Evolutionary conservation across 305 asterid species (phyloP).

Genomic region (Fraxinus ornus): DNA sequence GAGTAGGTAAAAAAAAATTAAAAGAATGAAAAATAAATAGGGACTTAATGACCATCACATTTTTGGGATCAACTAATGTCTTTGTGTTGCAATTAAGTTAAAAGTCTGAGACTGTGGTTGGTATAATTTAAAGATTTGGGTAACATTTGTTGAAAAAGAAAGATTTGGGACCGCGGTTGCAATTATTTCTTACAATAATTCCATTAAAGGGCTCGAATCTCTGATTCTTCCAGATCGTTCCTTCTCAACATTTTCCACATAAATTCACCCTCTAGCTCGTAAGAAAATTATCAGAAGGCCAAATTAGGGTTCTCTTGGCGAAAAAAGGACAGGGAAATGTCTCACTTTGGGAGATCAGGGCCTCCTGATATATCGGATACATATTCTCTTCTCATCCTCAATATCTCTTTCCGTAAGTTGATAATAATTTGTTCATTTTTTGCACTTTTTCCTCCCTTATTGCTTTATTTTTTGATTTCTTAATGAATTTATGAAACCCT

Average conservation of each 20-base stretch:
- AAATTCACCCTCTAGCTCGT: background rate
- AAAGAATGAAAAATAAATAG: background rate
- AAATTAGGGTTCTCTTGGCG: background rate
- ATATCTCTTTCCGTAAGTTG: slow-evolving; percentile 30
- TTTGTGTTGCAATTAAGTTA: background rate
- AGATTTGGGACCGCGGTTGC: too few species aligned
- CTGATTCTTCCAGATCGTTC: background rate
- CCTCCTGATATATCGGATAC: slow-evolving; percentile 31
- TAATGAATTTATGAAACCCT: background rate
- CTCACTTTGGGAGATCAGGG: slow-evolving; percentile 29
- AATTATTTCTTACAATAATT: background rate
- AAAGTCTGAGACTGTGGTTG: background rate
- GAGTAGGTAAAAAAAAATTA: too few species aligned
- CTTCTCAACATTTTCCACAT: background rate
- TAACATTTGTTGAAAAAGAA: too few species aligned
- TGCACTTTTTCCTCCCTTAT: background rate
- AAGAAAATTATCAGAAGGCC: background rate
- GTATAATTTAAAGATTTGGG: too few species aligned
- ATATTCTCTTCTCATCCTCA: slow-evolving; percentile 38
- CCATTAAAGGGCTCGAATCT: background rate
- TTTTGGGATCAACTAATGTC: background rate
- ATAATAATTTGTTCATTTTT: background rate
- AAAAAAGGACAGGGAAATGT: slow-evolving; percentile 14
- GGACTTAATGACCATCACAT: background rate
- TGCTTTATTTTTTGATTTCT: background rate